Conservation (phyloP, 2,329 filamentous ascomycete species). For the Pseudopithomyces chartarum region DNA sequence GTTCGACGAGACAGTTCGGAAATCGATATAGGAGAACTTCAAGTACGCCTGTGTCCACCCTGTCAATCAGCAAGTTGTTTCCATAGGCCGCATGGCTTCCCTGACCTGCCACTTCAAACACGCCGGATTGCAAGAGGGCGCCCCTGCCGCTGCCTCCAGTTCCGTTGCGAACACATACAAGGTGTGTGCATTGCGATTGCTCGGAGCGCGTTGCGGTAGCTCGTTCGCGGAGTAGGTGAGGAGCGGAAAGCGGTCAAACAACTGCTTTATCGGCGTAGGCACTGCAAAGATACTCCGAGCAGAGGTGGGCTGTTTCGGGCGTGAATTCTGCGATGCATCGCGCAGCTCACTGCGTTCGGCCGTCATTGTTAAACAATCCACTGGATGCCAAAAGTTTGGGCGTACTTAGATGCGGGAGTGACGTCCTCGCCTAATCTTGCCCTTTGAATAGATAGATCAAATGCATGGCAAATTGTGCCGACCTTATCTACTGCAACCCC, state of each 20-base stretch:
- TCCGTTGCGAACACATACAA: constrained; percentile 79
- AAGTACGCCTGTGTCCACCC: constrained; percentile 73
- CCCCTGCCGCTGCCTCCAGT: constrained; percentile 63
- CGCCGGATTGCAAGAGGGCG: constrained; percentile 85
- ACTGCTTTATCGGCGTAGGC: constrained; percentile 75
- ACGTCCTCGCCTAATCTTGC: constrained; percentile 17
- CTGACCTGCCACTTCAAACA: constrained; percentile 96
- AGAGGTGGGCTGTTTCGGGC: not conserved
- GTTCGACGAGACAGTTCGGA: constrained; percentile 72
- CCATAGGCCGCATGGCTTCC: not conserved
- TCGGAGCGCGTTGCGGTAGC: constrained; percentile 67
- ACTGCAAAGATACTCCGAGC: constrained; percentile 54
- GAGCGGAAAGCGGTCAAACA: constrained; percentile 87
- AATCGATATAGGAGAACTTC: constrained; percentile 72
- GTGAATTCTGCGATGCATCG: constrained; percentile 1
- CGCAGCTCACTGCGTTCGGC: constrained; percentile 1
- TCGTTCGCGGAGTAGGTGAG: constrained; percentile 74
- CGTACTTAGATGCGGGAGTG: constrained; percentile 11
- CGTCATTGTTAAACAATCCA: constrained; percentile 3
- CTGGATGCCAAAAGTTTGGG: constrained; percentile 7
- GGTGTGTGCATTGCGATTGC: constrained; percentile 55
- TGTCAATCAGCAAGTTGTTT: not conserved
- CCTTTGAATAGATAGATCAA: no score
- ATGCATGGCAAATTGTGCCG: not conserved
- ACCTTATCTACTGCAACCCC: no score